Base-by-base conservation (phyloP, 2,329 filamentous ascomycete genomes). In the Cladobotryum protrusum region DNA sequence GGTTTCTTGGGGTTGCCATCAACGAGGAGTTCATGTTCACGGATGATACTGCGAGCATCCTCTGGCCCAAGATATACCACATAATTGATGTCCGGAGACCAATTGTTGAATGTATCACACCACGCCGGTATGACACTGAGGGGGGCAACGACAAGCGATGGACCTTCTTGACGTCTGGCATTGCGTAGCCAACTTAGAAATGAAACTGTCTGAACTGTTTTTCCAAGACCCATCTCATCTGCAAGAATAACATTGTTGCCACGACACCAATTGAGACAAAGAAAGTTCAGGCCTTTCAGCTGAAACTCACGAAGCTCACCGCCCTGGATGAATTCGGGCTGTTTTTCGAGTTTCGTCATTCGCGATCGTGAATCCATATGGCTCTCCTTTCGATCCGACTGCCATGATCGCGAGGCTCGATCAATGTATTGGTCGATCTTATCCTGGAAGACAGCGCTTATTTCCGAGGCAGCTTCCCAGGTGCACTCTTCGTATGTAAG, bases 171-270 rank as follows among this genome's bases (percentile, higher is more conserved):
- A 45, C 78, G 79, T 57, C 92, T 83, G 52, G 90, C 84, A 68
- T 97, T 92, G 48, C 89, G 87, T 53, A 99, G 78, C 92, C 93
- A 99, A 65, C 92, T 96, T 67, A 99, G 86, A 67, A 97, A 97
- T 0, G 92, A 85, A 24, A 99, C 91, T 0, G 92, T 96, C 70
- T 99, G 93, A 0, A 99, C 93, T 0, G 93, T 99, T 72, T 99
- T 99, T 24, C 93, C 93, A 13, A 99, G 78, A 60, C 93, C 93
- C 93, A 99, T 99, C 70, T 99, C 93, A 65, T 99, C 93, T 44
- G 93, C 93, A 47, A 99, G 79, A 60, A 99, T 96, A 63, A 97
- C 93, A 60, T 97, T 99, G 67, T 93, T 93, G 49, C 83, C 85
- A 61, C 87, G 85, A 47, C 87, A 89, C 95, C 95, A 99, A 69